These are phyloP conservation scores for Cynara cardunculus DNA, from an alignment of 129 eudicot genomes.

Conservation along the genomic window DNA sequence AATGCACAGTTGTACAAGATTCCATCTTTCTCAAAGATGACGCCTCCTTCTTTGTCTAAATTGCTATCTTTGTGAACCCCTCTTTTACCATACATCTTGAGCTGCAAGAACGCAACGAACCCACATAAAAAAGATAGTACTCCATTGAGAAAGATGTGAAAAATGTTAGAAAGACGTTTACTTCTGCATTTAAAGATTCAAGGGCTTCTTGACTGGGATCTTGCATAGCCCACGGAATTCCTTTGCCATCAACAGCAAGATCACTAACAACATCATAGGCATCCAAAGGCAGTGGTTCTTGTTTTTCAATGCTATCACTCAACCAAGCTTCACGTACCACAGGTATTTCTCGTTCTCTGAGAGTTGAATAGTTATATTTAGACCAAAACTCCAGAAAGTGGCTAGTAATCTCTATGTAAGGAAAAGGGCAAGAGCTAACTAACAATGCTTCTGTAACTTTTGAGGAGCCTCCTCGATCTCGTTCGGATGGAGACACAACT, in stretches of 20 bases:
- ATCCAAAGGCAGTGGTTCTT: slow-evolving; percentile 51
- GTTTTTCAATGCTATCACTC: slow-evolving; percentile 62
- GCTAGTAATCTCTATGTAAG: not conserved
- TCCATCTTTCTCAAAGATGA: slow-evolving; percentile 77
- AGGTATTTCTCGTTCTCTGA: slow-evolving; percentile 68
- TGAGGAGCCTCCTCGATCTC: slow-evolving; percentile 84
- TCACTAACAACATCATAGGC: slow-evolving; percentile 68
- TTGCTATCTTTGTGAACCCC: slow-evolving; percentile 82
- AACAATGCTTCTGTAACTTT: slow-evolving; percentile 85
- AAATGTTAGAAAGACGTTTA: not conserved
- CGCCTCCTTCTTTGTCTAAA: slow-evolving; percentile 77
- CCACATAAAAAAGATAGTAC: not conserved
- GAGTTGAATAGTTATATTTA: not conserved
- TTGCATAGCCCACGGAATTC: slow-evolving; percentile 65
- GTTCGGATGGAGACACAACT: slow-evolving; percentile 61
- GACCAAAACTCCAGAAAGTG: not conserved
- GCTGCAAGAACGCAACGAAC: slow-evolving; percentile 24
- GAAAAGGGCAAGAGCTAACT: slow-evolving; percentile 8
- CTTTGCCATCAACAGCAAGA: slow-evolving; percentile 63
- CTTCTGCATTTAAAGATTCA: slow-evolving; percentile 74
- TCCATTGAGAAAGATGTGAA: not conserved
- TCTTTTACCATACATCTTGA: slow-evolving; percentile 85
- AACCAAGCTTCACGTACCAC: slow-evolving; percentile 88
- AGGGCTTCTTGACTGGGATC: slow-evolving; percentile 70
- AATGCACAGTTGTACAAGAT: slow-evolving; percentile 76